Conservation (phyloP, 148 eudicot genomes). For the Amaranthus palmeri region DNA sequence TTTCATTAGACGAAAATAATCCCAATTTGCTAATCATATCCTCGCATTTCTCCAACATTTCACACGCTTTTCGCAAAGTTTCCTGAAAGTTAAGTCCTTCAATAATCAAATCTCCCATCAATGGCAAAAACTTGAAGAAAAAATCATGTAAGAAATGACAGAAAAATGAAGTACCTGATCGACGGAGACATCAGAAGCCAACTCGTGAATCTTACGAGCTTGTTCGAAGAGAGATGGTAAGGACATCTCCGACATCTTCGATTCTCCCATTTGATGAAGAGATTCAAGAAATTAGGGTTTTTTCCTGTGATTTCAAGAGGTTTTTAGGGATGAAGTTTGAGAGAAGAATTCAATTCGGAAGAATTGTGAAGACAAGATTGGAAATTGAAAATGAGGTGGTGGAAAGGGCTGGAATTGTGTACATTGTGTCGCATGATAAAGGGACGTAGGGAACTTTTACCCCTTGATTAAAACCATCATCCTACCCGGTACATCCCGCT, state of each 20-base stretch:
- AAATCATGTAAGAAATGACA: background rate
- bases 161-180: constrained; percentile 37
- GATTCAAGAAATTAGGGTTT: constrained; percentile 13
- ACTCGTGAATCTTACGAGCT: constrained; percentile 46
- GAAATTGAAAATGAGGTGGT: background rate
- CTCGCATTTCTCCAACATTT: constrained; percentile 54
- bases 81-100: constrained; percentile 33
- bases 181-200: constrained; percentile 35
- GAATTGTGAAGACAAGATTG: background rate
- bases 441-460: too few relatives aligned
- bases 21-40: constrained; percentile 68
- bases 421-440: background rate
- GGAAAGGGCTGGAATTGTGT: background rate
- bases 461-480: too few relatives aligned
- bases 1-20: constrained; percentile 62
- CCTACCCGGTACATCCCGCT: too few relatives aligned
- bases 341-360: background rate
- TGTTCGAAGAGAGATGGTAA: constrained; percentile 51
- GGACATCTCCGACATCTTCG: constrained; percentile 45
- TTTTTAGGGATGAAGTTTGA: background rate
- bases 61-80: constrained; percentile 50
- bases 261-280: constrained; percentile 32
- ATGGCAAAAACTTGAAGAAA: background rate
- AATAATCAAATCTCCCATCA: background rate
- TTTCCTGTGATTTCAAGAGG: background rate